Evolutionary conservation across 345 rosid genomes (phyloP), one percentile per base, ranked within the genome.

Genomic region (Moricandia arvensis): DNA sequence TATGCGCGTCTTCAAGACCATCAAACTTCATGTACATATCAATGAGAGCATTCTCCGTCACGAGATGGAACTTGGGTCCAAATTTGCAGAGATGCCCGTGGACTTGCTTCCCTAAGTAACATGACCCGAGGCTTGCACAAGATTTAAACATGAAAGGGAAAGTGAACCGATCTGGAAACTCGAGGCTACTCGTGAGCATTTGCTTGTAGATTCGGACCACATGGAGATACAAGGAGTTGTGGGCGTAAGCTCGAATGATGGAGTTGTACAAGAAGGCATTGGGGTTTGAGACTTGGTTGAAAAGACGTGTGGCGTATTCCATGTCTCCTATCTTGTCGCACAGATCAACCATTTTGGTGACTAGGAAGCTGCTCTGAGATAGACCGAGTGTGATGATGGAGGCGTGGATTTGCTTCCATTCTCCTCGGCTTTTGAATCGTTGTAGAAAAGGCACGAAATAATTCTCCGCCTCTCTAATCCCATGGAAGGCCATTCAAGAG

Each of bases 221-320:
- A 0, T 49, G 47, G 66, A n/a, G 30, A 51, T 82, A 81, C 79
- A 71, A 49, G 7, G 69, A 57, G 41, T 78, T 83, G 53, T 83
- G 90, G 0, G 88, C 70, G 59, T 45, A 83, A 33, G 87, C 77
- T 43, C 92, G 83, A 64, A 86, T 80, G 71, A 86, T 68, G 53
- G 92, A 86, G 33, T 88, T 86, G 75, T 75, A 85, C 24, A 87
- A 70, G 75, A 82, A 90, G 68, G 69, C 71, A 68, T 83, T 88
- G 38, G 88, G 88, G 33, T 82, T 67, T 6, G 7, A n/a, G 6
- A 78, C 84, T 68, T 81, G 79, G 6, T 81, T 53, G 66, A 85
- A 86, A 63, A 90, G 83, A 65, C 61, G 79, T 8, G 66, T 61
- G 26, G 85, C 83, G 47, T 88, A 88, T 4, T 64, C 72, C 57